Base-by-base conservation (phyloP, 2,329 filamentous ascomycete genomes). In the Alternaria solani region DNA sequence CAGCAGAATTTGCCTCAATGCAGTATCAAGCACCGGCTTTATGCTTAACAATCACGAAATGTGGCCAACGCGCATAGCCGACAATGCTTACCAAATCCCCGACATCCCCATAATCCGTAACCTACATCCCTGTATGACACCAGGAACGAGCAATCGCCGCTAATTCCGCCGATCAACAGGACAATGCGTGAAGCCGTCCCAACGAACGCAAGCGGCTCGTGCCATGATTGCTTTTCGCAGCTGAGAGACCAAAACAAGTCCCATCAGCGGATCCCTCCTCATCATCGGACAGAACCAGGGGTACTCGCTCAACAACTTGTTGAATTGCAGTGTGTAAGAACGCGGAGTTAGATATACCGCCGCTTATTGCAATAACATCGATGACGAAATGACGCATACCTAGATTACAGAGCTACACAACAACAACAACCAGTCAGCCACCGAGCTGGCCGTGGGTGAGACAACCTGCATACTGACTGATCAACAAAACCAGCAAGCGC, bases 221-320 rank as follows among this genome's bases (percentile, higher is more conserved):
- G 46, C 32, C 46, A 49, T 49, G 12, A 49, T 49, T 49, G 46
- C 38, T 49, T 49, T 49, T 49, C 12, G 30, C 26, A 12, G 30
- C 46, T n/a, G 30, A 36, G 30, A 49, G 46, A 49, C 46, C 46
- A 49, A 49, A 49, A 49, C 32, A 49, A 49, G 46, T 38, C 46
- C 30, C 34, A 49, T 32, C 46, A 49, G 36, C 46, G 46, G 36
- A 36, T 20, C 32, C 20, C 25, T 34, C 18, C 23, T 30, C 16
- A 36, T 49, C 46, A n/a, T 38, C 30, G 46, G 25, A 23, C 32
- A 49, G 46, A 49, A 26, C 32, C 46, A 36, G 46, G 46, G 32
- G 46, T 26, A 20, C 32, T 49, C 8, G 16, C 16, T 49, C 46
- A 34, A 9, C 7, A 38, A 34, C 32, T n/a, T 49, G 46, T 49